These are phyloP conservation scores for Volvox africanus DNA, from an alignment of 139 green algal species.

Conservation along the genomic window DNA sequence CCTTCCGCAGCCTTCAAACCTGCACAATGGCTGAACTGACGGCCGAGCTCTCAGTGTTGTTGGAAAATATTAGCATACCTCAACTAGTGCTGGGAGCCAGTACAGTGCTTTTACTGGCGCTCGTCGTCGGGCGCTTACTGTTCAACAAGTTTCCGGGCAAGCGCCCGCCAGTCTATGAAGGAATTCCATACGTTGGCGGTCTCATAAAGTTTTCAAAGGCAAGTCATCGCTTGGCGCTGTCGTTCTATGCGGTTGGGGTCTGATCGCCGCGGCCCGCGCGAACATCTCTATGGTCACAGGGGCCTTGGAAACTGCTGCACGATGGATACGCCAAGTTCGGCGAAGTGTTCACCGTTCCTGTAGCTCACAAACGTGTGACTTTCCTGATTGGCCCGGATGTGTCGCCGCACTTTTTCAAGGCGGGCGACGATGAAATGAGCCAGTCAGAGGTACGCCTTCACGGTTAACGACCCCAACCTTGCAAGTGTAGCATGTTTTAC, in stretches of 20 bases:
- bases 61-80: neutral
- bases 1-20: neutral
- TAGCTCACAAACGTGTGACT: constrained; percentile 96
- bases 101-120: constrained; percentile 49
- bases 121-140: constrained; percentile 57
- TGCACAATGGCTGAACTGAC: constrained; percentile 16
- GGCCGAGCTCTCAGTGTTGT: neutral
- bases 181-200: constrained; percentile 93
- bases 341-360: constrained; percentile 96
- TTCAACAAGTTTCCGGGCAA: constrained; percentile 59
- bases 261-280: constrained; percentile 22
- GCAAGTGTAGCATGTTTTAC: neutral
- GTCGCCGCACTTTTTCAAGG: constrained; percentile 96
- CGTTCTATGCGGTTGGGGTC: neutral
- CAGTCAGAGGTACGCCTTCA: constrained; percentile 84
- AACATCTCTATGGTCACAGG: constrained; percentile 62
- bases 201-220: constrained; percentile 92
- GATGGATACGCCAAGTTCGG: constrained; percentile 87
- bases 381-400: constrained; percentile 96
- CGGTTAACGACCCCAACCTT: neutral
- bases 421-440: constrained; percentile 90
- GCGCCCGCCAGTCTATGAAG: constrained; percentile 86
- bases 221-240: neutral
- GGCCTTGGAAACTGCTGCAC: constrained; percentile 90
- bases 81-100: constrained; percentile 14